phyloP scores from a whole-genome alignment of 768 basidiomycete genomes.

The Amanita brunnescens region DNA sequence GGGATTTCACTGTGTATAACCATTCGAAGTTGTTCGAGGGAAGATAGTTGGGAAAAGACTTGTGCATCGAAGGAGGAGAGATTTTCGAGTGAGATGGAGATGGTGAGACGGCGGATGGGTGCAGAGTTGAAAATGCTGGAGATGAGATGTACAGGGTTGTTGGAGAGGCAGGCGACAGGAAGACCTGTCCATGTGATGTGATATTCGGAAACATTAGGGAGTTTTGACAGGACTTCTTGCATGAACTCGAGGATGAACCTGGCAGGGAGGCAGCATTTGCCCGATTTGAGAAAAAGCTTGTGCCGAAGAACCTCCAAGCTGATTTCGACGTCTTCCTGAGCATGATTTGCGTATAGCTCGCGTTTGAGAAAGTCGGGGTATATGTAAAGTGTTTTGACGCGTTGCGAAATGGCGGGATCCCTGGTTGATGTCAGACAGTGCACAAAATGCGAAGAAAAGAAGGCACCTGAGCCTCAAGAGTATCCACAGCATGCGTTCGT shows the following conservation, averaged over 20 bases:
- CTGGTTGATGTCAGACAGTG: slow-evolving; percentile 16
- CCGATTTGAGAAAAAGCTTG: slow-evolving; percentile 2
- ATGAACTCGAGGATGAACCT: slow-evolving; percentile 1
- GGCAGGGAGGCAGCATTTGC: not conserved
- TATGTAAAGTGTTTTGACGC: slow-evolving; percentile 38
- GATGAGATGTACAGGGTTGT: slow-evolving; percentile 14
- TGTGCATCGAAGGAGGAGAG: slow-evolving; percentile 5
- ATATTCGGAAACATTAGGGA: slow-evolving; percentile 40
- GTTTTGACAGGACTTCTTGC: slow-evolving; percentile 28
- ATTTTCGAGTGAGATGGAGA: slow-evolving; percentile 13
- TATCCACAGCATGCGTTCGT: slow-evolving; percentile 34
- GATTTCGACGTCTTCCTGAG: not conserved
- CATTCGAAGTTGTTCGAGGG: slow-evolving; percentile 2
- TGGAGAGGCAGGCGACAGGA: slow-evolving; percentile 22
- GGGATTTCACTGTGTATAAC: slow-evolving; percentile 9
- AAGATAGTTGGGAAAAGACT: not conserved
- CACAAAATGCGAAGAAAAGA: not conserved
- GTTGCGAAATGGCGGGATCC: slow-evolving; percentile 38
- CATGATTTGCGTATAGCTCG: slow-evolving; percentile 20
- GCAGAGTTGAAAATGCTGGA: slow-evolving; percentile 5
- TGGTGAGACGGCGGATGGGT: slow-evolving; percentile 7
- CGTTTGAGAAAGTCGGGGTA: slow-evolving; percentile 42
- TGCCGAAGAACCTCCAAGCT: not conserved
- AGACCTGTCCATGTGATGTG: slow-evolving; percentile 42
- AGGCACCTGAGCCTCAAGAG: slow-evolving; percentile 29